These are phyloP conservation scores for Globisporangium ultimum DNA, from an alignment of 352 stramenopile genomes.

Conservation along the genomic window DNA sequence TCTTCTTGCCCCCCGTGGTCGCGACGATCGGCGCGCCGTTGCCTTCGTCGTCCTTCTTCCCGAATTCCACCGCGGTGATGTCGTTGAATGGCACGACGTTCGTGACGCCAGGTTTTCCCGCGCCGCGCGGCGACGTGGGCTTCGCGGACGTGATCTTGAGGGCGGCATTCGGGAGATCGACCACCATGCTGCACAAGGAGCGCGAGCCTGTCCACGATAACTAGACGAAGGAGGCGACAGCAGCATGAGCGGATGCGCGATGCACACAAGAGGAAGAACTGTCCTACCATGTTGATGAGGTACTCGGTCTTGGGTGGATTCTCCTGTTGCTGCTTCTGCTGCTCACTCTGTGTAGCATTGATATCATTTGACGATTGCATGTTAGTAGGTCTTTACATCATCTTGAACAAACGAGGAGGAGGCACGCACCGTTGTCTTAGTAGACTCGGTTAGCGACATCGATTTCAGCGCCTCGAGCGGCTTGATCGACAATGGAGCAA, in stretches of 20 bases:
- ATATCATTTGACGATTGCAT: background rate
- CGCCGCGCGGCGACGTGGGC: constrained; percentile 22
- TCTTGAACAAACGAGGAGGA: background rate
- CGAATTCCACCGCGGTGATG: constrained; percentile 35
- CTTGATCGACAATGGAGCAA: constrained; percentile 20
- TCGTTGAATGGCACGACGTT: constrained; percentile 25
- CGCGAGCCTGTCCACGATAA: constrained; percentile 42
- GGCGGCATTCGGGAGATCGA: constrained; percentile 20
- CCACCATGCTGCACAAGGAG: constrained; percentile 30
- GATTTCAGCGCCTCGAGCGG: constrained; percentile 20
- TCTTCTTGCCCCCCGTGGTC: constrained; percentile 20
- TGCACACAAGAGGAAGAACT: background rate
- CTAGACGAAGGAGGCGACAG: constrained; percentile 8
- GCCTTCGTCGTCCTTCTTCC: constrained; percentile 5
- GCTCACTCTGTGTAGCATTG: constrained; percentile 1
- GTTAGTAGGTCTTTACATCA: background rate
- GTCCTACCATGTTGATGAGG: constrained; percentile 46
- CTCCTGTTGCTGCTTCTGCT: background rate
- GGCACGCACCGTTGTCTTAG: constrained; percentile 10
- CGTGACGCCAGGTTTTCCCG: constrained; percentile 20
- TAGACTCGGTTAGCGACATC: constrained; percentile 4
- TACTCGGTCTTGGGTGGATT: constrained; percentile 22
- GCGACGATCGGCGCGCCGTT: constrained; percentile 13
- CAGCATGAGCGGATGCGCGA: background rate
- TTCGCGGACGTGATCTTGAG: constrained; percentile 30